Evolutionary conservation across 441 rosid species (phyloP).

Genomic region (Hura crepitans): DNA sequence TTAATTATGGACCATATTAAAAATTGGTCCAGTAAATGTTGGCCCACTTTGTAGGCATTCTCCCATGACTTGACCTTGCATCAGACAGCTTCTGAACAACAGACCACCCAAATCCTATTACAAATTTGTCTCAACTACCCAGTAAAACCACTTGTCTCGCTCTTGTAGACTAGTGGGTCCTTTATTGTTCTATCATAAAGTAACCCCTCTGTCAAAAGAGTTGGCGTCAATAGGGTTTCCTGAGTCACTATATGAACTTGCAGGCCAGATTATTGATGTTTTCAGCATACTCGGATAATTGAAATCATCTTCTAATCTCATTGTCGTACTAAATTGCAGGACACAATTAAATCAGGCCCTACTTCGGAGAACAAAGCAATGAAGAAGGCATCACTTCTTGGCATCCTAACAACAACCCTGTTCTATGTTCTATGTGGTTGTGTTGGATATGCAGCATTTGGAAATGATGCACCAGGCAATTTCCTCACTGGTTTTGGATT

Average conservation of each 20-base stretch:
- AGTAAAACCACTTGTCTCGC: neutral
- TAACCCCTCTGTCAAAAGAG: neutral
- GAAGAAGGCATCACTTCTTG: conserved; percentile 59
- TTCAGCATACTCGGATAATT: too few relatives aligned
- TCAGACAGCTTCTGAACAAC: neutral
- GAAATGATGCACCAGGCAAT: conserved; percentile 73
- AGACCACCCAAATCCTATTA: neutral
- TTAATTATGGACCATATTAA: conserved; percentile 1
- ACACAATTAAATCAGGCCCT: conserved; percentile 62
- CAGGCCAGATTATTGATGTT: too few relatives aligned
- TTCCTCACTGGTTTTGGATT: conserved; percentile 85
- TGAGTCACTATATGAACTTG: too few relatives aligned
- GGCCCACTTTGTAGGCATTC: neutral
- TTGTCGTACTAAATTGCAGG: conserved; percentile 39
- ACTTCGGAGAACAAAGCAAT: conserved; percentile 73
- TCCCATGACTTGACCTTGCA: neutral
- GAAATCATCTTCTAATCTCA: too few relatives aligned
- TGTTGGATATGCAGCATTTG: conserved; percentile 81
- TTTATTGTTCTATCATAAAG: neutral
- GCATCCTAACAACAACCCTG: conserved; percentile 54
- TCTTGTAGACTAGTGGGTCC: neutral
- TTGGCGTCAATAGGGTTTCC: too few relatives aligned
- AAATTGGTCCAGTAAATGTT: neutral
- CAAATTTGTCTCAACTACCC: neutral
- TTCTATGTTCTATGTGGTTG: conserved; percentile 80